These are phyloP conservation scores for Sclerotinia minor DNA, from an alignment of 2,329 filamentous ascomycete species.

Conservation along the genomic window DNA sequence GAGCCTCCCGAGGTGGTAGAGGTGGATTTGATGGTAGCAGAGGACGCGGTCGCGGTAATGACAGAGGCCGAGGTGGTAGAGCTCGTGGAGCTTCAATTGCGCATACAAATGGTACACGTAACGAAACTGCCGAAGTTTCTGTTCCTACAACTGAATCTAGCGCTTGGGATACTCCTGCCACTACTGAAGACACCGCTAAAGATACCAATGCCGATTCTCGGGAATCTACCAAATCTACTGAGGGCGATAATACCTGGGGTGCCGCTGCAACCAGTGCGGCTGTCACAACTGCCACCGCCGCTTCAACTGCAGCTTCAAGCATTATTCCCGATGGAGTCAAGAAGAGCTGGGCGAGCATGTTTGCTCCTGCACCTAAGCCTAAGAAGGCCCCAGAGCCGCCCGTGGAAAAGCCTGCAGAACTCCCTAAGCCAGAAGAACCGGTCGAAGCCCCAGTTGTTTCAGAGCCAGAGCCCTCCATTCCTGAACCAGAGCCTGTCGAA, in stretches of 20 bases:
- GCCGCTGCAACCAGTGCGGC: slow-evolving; percentile 42
- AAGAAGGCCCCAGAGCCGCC: slow-evolving; percentile 52
- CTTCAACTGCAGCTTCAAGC: slow-evolving; percentile 42
- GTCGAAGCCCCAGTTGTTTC: slow-evolving; percentile 38
- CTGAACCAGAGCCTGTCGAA: slow-evolving; percentile 40
- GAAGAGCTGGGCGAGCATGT: slow-evolving; percentile 76
- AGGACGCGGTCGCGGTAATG: slow-evolving; percentile 61
- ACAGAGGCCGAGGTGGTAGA: slow-evolving; percentile 59
- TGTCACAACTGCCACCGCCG: slow-evolving; percentile 43
- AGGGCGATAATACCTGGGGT: slow-evolving; percentile 42
- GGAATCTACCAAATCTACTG: slow-evolving; percentile 42
- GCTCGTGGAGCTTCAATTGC: slow-evolving; percentile 62
- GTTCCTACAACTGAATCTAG: slow-evolving; percentile 70
- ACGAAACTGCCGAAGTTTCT: slow-evolving; percentile 58
- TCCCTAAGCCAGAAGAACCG: slow-evolving; percentile 33
- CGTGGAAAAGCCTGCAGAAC: slow-evolving; percentile 38
- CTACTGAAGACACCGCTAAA: slow-evolving; percentile 39
- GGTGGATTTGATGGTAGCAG: slow-evolving; percentile 59
- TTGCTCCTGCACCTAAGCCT: slow-evolving; percentile 57
- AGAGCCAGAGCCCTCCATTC: slow-evolving; percentile 46
- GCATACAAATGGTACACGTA: slow-evolving; percentile 63
- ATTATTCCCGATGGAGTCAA: slow-evolving; percentile 45
- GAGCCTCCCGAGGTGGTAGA: slow-evolving; percentile 60
- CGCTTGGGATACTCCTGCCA: slow-evolving; percentile 56
- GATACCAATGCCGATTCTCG: not conserved